phyloP scores from a whole-genome alignment of 352 stramenopile genomes.

The Globisporangium paroecandrum region DNA sequence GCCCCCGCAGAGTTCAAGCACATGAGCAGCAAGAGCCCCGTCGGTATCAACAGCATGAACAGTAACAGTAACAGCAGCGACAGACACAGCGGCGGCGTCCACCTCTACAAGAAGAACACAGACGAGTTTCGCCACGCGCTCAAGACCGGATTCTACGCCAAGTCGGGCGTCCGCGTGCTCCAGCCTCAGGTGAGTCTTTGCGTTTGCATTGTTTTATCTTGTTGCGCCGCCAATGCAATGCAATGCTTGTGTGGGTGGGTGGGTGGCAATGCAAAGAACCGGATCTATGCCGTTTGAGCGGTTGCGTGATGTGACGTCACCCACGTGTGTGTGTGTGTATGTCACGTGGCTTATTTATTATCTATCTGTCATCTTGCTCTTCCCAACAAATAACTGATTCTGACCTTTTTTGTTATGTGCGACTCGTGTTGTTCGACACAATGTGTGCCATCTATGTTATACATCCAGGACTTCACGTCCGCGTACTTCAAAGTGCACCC shows the following conservation, averaged over 20 bases:
- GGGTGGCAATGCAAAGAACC: slow-evolving; percentile 1
- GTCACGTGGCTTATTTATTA: background rate
- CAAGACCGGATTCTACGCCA: slow-evolving; percentile 31
- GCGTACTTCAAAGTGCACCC: slow-evolving; percentile 30
- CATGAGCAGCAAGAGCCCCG: background rate
- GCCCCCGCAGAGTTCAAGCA: slow-evolving; percentile 1
- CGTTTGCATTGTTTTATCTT: background rate
- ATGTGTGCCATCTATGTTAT: background rate
- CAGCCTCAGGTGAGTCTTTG: slow-evolving; percentile 15
- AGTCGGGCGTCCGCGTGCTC: slow-evolving; percentile 34
- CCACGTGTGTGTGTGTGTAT: background rate
- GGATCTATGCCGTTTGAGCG: background rate
- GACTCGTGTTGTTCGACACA: background rate
- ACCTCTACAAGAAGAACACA: slow-evolving; percentile 36
- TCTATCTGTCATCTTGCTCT: background rate
- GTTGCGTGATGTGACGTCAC: background rate
- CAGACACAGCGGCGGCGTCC: background rate
- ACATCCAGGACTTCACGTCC: slow-evolving; percentile 22
- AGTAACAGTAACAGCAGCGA: background rate
- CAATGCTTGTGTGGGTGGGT: background rate
- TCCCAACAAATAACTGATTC: slow-evolving; percentile 3
- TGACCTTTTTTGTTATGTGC: slow-evolving; percentile 8
- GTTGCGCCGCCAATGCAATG: background rate
- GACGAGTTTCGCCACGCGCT: slow-evolving; percentile 40
- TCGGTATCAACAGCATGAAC: background rate